These are phyloP conservation scores for Leccinum broughii DNA, from an alignment of 768 basidiomycete species.

Conservation along the genomic window DNA sequence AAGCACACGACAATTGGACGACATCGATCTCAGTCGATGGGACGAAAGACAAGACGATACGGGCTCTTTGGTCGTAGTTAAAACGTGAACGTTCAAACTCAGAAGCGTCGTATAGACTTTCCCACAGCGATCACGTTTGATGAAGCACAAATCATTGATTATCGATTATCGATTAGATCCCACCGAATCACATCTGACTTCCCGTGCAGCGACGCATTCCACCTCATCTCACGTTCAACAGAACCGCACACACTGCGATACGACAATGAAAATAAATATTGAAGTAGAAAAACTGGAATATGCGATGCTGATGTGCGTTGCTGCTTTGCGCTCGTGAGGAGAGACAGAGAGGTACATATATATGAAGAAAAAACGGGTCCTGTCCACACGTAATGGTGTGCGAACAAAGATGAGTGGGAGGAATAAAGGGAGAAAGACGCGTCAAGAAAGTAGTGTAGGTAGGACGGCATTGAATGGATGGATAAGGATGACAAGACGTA, in stretches of 20 bases:
- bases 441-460: conserved; percentile 1
- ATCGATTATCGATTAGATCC: too few relatives aligned
- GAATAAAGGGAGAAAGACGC: not conserved
- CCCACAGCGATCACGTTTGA: too few relatives aligned
- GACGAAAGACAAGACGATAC: too few relatives aligned
- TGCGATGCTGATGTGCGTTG: conserved; percentile 3
- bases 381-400: not conserved
- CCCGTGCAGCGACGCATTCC: too few relatives aligned
- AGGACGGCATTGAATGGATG: not conserved
- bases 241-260: not conserved
- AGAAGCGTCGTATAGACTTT: too few relatives aligned
- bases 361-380: conserved; percentile 10
- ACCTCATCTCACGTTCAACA: not conserved
- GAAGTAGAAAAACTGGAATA: not conserved
- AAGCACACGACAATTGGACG: not conserved
- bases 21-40: not conserved
- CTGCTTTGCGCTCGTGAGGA: conserved; percentile 1
- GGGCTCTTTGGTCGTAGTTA: too few relatives aligned
- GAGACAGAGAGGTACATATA: conserved; percentile 3
- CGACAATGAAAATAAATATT: not conserved
- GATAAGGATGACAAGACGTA: not conserved
- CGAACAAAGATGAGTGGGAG: not conserved
- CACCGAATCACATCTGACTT: too few relatives aligned
- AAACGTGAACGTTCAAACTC: too few relatives aligned
- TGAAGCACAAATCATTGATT: too few relatives aligned